Conservation (phyloP, 257 asterid genomes). For the Rehmannia glutinosa region DNA sequence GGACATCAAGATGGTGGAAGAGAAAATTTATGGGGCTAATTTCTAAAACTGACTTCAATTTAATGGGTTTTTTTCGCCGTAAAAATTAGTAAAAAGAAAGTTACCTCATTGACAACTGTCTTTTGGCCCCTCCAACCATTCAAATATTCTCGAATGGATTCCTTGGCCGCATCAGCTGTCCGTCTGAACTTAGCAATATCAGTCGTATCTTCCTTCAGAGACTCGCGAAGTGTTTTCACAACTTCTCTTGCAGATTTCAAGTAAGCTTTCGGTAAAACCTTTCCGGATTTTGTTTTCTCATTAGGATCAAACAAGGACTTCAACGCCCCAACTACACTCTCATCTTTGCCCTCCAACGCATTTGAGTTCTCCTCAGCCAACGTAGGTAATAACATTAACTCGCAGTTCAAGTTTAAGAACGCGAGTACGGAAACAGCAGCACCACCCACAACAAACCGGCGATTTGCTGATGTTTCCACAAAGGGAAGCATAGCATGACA, state of each 20-base stretch:
- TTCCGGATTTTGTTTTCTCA: slow-evolving; percentile 85
- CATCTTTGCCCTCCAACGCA: slow-evolving; percentile 37
- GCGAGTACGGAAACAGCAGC: slow-evolving; percentile 33
- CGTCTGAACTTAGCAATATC: slow-evolving; percentile 81
- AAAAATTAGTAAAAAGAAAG: neutral
- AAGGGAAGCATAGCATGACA: slow-evolving; percentile 24
- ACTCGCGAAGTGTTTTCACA: slow-evolving; percentile 79
- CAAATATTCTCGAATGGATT: slow-evolving; percentile 69
- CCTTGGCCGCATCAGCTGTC: slow-evolving; percentile 91
- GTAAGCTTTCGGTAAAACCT: slow-evolving; percentile 81
- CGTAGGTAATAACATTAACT: slow-evolving; percentile 31
- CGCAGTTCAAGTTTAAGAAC: slow-evolving; percentile 29
- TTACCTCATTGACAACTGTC: slow-evolving; percentile 67
- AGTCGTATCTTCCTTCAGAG: slow-evolving; percentile 61
- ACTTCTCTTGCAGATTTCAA: slow-evolving; percentile 81
- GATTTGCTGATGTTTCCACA: slow-evolving; percentile 34
- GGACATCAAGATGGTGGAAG: neutral
- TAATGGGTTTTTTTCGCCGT: neutral
- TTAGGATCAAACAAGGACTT: slow-evolving; percentile 77
- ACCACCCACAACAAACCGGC: slow-evolving; percentile 40
- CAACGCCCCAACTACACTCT: slow-evolving; percentile 55
- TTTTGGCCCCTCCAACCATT: slow-evolving; percentile 77
- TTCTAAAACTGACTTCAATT: too few relatives aligned
- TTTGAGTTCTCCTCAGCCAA: slow-evolving; percentile 49
- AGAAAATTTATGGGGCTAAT: neutral